Evolutionary conservation across 2,329 filamentous ascomycete species (phyloP), one percentile per base, ranked within the genome.

Genomic region (Cyphellophora europaea): DNA sequence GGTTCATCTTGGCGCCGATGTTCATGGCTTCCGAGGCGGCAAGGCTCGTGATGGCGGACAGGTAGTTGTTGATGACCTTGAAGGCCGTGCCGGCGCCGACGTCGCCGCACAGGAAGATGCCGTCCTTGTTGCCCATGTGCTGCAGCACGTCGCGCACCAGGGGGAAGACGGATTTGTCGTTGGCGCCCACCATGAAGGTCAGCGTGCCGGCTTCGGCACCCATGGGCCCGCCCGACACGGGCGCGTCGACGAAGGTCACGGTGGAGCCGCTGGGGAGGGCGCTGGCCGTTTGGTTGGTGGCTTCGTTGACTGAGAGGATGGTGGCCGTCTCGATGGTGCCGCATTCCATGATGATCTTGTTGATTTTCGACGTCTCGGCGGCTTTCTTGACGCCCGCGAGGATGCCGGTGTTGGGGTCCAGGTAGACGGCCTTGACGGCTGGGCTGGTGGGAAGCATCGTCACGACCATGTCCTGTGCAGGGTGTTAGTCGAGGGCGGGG

Each of bases 281-380:
- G 10, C 36, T 18, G 4, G 35, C 35, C 11, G 37, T 39, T 4
- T 46, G 36, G n/a, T 36, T 33, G n/a, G 40, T 30, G 5, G 45
- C 43, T 28, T 63, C 63, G 12, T 56, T 45, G 15, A 72, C 61
- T 10, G 54, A 53, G 15, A 70, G 56, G 21, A 62, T 69, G 3
- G 67, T 71, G 4, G 60, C 63, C 0, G 66, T 69, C 45, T 73
- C 70, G 49, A 74, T 74, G 6, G 71, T 73, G 1, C 67, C 71
- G 50, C 67, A 72, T 50, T 74, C 71, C 42, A 50, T 50, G 42
- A 73, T 62, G 27, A 72, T 53, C 13, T 71, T 55, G 40, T 70
- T 69, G 27, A 55, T 54, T 16, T 58, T 57, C 15, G 57, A 56
- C 31, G 62, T 59, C 3, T 35, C 38, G 4, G 33, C 37, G 30